Evolutionary conservation across 2,329 filamentous ascomycete species (phyloP).

Genomic region (Diaporthe nobilis): DNA sequence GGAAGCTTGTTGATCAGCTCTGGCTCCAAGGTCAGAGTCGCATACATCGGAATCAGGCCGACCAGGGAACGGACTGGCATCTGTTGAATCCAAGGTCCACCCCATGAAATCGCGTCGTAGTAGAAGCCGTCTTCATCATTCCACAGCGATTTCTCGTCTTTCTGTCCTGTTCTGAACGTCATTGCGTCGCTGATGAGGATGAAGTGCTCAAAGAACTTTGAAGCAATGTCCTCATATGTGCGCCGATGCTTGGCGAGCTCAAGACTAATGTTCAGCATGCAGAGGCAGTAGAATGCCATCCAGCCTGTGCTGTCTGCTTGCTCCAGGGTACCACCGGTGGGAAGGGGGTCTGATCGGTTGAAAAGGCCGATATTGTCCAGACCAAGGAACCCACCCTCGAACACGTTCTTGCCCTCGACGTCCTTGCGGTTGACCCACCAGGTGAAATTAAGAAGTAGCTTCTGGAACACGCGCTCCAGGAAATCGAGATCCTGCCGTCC

Average conservation of each 20-base stretch:
- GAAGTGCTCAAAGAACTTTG: constrained; percentile 99
- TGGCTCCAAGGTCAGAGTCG: constrained; percentile 91
- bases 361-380: constrained; percentile 98
- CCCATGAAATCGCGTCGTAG: constrained; percentile 98
- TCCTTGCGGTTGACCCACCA: constrained; percentile 99
- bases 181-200: constrained; percentile 98
- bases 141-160: constrained; percentile 88
- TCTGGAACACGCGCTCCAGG: constrained; percentile 96
- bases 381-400: constrained; percentile 95
- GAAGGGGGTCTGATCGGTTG: constrained; percentile 94
- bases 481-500: constrained; percentile 96
- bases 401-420: constrained; percentile 93
- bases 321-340: constrained; percentile 92
- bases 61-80: constrained; percentile 93
- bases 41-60: constrained; percentile 93
- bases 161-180: constrained; percentile 81
- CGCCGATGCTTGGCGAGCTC: constrained; percentile 95
- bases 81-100: constrained; percentile 92
- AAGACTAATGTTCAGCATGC: constrained; percentile 96
- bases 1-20: constrained; percentile 94
- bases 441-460: constrained; percentile 94
- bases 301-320: constrained; percentile 98
- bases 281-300: constrained; percentile 98
- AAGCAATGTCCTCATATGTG: constrained; percentile 96
- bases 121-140: constrained; percentile 98